phyloP scores from a whole-genome alignment of 1,139 yeast genomes.

The Scheffersomyces parashehatae region DNA sequence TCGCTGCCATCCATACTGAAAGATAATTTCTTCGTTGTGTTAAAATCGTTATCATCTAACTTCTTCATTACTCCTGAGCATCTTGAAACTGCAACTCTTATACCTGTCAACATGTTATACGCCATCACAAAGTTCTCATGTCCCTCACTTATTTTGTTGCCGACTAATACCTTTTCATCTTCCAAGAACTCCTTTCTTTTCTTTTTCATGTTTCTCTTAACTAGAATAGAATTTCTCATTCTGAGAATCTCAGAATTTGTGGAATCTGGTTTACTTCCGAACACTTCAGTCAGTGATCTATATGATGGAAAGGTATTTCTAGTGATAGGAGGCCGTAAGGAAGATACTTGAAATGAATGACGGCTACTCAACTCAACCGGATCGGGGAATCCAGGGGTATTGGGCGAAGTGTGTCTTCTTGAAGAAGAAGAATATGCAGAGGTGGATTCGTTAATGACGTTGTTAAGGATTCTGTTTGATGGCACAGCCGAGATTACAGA shows the following conservation, averaged over 20 bases:
- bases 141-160: slow-evolving; percentile 85
- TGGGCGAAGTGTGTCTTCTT: slow-evolving; percentile 28
- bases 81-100: slow-evolving; percentile 89
- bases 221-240: slow-evolving; percentile 42
- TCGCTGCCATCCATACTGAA: slow-evolving; percentile 90
- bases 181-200: slow-evolving; percentile 45
- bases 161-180: slow-evolving; percentile 69
- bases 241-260: slow-evolving; percentile 41
- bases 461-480: slow-evolving; percentile 2
- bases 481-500: not conserved
- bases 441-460: not conserved
- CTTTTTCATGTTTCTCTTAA: slow-evolving; percentile 44
- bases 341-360: slow-evolving; percentile 10
- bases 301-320: slow-evolving; percentile 23
- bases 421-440: not conserved
- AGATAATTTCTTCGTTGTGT: slow-evolving; percentile 70
- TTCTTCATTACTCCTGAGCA: slow-evolving; percentile 85
- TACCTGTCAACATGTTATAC: slow-evolving; percentile 96
- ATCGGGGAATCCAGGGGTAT: slow-evolving; percentile 4
- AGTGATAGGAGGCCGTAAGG: slow-evolving; percentile 13
- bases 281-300: slow-evolving; percentile 3
- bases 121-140: slow-evolving; percentile 94
- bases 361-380: slow-evolving; percentile 5
- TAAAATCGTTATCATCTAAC: slow-evolving; percentile 69
- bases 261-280: slow-evolving; percentile 16